Conservation (phyloP, 306 rosid species). For the Spatholobus suberectus region DNA sequence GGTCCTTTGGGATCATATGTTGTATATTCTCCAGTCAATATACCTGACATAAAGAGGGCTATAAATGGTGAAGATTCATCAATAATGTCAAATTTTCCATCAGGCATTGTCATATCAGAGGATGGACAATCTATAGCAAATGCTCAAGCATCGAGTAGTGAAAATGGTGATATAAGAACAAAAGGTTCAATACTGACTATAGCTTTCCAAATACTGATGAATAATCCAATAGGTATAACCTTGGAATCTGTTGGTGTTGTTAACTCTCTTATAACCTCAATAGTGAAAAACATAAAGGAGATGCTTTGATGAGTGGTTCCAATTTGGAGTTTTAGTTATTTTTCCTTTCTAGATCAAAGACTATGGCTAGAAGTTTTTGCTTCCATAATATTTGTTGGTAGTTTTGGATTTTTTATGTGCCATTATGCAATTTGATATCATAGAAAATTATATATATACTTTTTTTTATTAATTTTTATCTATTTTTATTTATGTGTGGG, state of each 20-base stretch:
- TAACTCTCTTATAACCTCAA: conserved; percentile 49
- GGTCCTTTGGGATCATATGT: conserved; percentile 56
- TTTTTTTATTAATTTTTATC: not conserved
- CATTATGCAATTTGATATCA: not conserved
- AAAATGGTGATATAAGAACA: not conserved
- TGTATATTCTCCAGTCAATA: conserved; percentile 58
- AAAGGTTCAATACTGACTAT: conserved; percentile 62
- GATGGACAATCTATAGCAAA: conserved; percentile 34
- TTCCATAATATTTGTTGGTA: not conserved
- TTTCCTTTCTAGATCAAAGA: not conserved
- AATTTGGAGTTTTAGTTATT: not conserved
- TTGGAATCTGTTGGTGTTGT: conserved; percentile 49
- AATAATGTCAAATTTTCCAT: conserved; percentile 52
- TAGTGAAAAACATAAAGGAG: conserved; percentile 51
- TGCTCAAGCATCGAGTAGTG: conserved; percentile 7
- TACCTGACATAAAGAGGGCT: conserved; percentile 17
- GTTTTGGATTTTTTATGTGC: not conserved
- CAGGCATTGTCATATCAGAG: conserved; percentile 57
- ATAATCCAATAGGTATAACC: conserved; percentile 11
- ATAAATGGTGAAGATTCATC: conserved; percentile 44
- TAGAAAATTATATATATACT: not conserved
- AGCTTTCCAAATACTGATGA: conserved; percentile 59
- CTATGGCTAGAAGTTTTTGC: not conserved
- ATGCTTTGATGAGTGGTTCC: conserved; percentile 30
- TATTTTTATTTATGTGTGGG: not conserved